phyloP scores from a whole-genome alignment of 352 stramenopile genomes.

The Pythium pyrilobum region DNA sequence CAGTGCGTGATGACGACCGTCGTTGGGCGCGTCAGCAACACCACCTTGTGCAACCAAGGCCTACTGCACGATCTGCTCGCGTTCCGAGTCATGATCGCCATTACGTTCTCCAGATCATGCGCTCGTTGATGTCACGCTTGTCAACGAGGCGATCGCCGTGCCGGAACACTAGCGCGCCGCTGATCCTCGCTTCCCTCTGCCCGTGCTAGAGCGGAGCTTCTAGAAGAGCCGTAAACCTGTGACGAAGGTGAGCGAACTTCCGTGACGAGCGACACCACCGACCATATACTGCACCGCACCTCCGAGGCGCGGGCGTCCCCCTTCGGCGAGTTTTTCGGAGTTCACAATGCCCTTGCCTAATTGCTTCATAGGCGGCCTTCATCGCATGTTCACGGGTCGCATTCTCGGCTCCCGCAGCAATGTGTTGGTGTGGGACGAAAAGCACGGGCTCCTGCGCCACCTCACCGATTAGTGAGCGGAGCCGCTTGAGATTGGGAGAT shows the following conservation, averaged over 20 bases:
- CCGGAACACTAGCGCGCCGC: background rate
- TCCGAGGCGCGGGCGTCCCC: background rate
- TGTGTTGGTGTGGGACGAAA: background rate
- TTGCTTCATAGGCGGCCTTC: background rate
- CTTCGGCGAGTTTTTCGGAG: background rate
- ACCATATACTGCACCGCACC: background rate
- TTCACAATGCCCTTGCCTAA: background rate
- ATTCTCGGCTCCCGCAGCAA: background rate
- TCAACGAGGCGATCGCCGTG: background rate
- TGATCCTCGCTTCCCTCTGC: background rate
- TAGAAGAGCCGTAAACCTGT: background rate
- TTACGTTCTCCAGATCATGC: background rate
- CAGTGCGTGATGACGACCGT: too few species aligned
- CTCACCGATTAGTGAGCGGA: background rate
- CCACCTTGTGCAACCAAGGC: too few species aligned
- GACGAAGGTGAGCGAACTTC: background rate
- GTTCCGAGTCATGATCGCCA: background rate
- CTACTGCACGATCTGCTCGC: too few species aligned
- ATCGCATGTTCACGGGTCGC: background rate
- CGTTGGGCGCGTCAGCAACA: too few species aligned
- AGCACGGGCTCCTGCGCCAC: constrained; percentile 6
- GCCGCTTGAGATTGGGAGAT: constrained; percentile 42
- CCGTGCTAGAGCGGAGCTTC: background rate
- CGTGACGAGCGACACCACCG: background rate
- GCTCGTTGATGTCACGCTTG: background rate